Percentiles rank a stretch among this genome's conserved stretches.
phyloP scores from a whole-genome alignment of 306 rosid species.

The Cicer bijugum region DNA sequence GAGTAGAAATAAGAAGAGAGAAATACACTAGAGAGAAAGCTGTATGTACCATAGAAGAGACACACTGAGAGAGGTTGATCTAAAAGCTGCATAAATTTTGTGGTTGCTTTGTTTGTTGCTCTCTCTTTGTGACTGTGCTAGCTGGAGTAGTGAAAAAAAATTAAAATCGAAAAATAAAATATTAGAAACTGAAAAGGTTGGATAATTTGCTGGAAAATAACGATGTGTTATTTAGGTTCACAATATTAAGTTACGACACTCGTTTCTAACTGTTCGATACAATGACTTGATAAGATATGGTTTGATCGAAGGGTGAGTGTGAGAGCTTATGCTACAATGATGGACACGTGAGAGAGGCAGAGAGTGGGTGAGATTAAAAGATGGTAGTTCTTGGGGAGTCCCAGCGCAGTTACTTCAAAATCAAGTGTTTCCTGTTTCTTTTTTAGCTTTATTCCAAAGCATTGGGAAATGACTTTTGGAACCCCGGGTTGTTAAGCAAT shows the following conservation, averaged over 20 bases:
- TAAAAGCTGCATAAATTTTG: conserved; percentile 55
- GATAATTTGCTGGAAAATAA: conserved; percentile 38
- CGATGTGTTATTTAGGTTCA: background rate
- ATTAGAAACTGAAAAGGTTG: conserved; percentile 40
- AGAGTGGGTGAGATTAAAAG: conserved; percentile 36
- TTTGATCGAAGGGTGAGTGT: conserved; percentile 21
- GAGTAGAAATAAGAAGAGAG: conserved; percentile 29
- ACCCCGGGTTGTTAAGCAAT: background rate
- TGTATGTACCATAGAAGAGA: conserved; percentile 57
- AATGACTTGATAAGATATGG: background rate
- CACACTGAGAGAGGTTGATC: conserved; percentile 44
- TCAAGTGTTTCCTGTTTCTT: conserved; percentile 62
- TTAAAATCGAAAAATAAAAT: background rate
- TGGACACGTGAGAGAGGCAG: background rate
- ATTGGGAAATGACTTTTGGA: conserved; percentile 40
- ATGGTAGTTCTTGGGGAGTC: conserved; percentile 53
- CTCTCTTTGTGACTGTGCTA: conserved; percentile 44
- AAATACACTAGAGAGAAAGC: conserved; percentile 2
- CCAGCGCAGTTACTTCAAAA: conserved; percentile 63
- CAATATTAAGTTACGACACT: background rate
- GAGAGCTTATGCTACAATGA: background rate
- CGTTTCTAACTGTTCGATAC: background rate
- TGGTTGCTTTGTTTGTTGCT: conserved; percentile 46
- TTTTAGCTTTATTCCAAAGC: conserved; percentile 69
- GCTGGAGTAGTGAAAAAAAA: conserved; percentile 42